Conservation (phyloP, 805 yeast species). For the Candida nanaspora region DNA sequence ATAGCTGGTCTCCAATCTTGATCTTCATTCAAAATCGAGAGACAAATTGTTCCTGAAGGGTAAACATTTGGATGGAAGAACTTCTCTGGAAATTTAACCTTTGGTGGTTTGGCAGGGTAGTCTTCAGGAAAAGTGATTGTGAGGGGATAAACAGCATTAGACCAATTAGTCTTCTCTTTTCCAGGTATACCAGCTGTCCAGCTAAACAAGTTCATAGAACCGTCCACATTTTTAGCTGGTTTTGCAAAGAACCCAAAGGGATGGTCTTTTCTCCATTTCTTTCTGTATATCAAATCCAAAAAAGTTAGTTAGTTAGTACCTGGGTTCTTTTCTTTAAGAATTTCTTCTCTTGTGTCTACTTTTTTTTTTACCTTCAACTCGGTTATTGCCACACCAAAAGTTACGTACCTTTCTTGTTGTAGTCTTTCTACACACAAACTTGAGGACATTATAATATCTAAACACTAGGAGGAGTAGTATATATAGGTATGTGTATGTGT, state of each 20-base stretch:
- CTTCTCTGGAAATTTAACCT: slow-evolving; percentile 79
- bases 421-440: slow-evolving; percentile 67
- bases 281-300: slow-evolving; percentile 34
- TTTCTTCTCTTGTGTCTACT: neutral
- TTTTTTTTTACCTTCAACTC: no score
- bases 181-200: slow-evolving; percentile 99
- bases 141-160: slow-evolving; percentile 81
- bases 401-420: slow-evolving; percentile 77
- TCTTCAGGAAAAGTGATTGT: slow-evolving; percentile 81
- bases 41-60: slow-evolving; percentile 95
- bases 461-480: neutral
- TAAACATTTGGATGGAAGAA: slow-evolving; percentile 97
- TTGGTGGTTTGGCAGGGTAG: slow-evolving; percentile 96
- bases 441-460: slow-evolving; percentile 11
- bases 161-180: slow-evolving; percentile 80
- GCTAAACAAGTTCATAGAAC: slow-evolving; percentile 71
- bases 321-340: no score
- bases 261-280: slow-evolving; percentile 97
- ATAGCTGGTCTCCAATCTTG: slow-evolving; percentile 99
- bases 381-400: no score
- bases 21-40: slow-evolving; percentile 86
- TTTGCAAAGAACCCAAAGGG: slow-evolving; percentile 97
- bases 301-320: neutral
- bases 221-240: slow-evolving; percentile 75
- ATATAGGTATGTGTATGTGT: no score